A percentile compares a stretch with the other conserved stretches of the same genome.
These are phyloP conservation scores for Voacanga thouarsii DNA, from an alignment of 257 asterid species.

Conservation along the genomic window DNA sequence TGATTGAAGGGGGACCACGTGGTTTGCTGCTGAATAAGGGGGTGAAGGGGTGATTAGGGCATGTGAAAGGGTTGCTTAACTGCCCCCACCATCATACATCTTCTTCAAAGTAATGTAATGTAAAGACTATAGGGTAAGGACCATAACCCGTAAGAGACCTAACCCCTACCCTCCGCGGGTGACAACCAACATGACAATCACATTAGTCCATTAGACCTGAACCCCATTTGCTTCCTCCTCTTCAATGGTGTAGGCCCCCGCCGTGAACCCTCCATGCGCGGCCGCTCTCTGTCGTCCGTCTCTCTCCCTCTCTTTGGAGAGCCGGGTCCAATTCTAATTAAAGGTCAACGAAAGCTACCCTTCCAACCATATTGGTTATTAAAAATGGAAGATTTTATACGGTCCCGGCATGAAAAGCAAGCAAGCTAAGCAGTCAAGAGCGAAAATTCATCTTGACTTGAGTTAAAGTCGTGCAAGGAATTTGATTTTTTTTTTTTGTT, in stretches of 20 bases:
- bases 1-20: slow-evolving; percentile 32
- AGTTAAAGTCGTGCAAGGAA: slow-evolving; percentile 15
- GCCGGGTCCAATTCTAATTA: neutral
- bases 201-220: slow-evolving; percentile 18
- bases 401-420: neutral
- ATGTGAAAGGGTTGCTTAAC: slow-evolving; percentile 26
- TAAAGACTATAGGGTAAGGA: slow-evolving; percentile 5
- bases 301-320: neutral
- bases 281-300: neutral
- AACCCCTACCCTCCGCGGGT: slow-evolving; percentile 4
- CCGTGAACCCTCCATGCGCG: neutral
- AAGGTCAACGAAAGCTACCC: slow-evolving; percentile 24
- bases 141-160: slow-evolving; percentile 4
- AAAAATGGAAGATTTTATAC: neutral
- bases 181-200: slow-evolving; percentile 35
- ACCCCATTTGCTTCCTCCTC: slow-evolving; percentile 25
- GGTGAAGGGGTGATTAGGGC: slow-evolving; percentile 33
- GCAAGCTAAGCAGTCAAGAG: neutral
- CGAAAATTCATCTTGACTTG: slow-evolving; percentile 11
- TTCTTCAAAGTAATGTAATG: neutral
- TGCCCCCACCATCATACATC: slow-evolving; percentile 16
- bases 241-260: slow-evolving; percentile 16
- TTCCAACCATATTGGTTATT: neutral
- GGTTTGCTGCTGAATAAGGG: slow-evolving; percentile 47
- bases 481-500: neutral